Evolutionary conservation across 306 rosid genomes (phyloP), one percentile per base, ranked within the genome.

Genomic region (Glycyrrhiza uralensis): DNA sequence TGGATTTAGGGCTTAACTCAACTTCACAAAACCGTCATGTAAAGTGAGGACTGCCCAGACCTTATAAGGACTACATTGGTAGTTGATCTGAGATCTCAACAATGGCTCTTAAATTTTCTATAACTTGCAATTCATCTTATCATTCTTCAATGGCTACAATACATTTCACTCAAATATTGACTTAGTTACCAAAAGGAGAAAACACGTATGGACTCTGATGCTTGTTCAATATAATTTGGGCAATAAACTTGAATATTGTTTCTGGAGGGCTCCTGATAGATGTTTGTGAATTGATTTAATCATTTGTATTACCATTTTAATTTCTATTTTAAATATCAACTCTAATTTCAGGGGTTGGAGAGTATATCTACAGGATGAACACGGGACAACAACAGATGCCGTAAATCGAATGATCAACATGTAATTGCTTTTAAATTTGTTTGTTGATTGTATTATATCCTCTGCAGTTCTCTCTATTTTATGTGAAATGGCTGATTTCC

Each of bases 291-390:
- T 73, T 66, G 42, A 42, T 67, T 8, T 69, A 51, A 19, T 4
- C 33, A 39, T 61, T 51, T 26, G 6, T 58, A 26, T 49, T 11
- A 6, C 24, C 10, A 15, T 3, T 55, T 69, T n/a, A 29, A 19
- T 36, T 60, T 72, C 19, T 11, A 24, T 19, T 39, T 19, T 56
- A 66, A 61, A 15, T 67, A 75, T 77, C 38, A 20, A 49, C 44
- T 77, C 41, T 55, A 33, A 44, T 38, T 66, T 76, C 87, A 93
- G 98, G 90, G 98, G 96, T 15, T 94, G 94, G 98, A 87, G 96
- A 85, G 97, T 94, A 20, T 94, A 86, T 80, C 84, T 91, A 72
- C 90, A 78, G 54, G 96, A 94, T 87, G 97, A 94, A 80, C 91
- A 89, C 49, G 97, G 97, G 64, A 94, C 98, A 12, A 89, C 98